These are phyloP conservation scores for Metschnikowia santaceciliae DNA, from an alignment of 805 yeast species.

Conservation along the genomic window DNA sequence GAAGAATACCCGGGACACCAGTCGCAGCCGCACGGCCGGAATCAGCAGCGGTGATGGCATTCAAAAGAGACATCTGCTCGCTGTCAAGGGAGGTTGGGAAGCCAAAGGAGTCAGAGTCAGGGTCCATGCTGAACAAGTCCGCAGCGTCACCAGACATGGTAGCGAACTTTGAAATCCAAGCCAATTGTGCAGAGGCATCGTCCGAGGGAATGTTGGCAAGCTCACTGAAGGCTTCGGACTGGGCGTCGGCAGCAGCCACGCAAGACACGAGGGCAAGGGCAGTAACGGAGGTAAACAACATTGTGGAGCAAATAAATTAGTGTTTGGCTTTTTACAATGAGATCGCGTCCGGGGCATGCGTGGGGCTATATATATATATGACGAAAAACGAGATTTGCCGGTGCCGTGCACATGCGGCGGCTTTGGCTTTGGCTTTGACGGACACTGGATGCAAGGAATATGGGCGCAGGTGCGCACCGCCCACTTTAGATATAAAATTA, in stretches of 20 bases:
- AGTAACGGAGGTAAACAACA: conserved; percentile 4
- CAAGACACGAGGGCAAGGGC: conserved; percentile 4
- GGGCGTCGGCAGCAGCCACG: conserved; percentile 9
- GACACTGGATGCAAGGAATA: too few relatives aligned
- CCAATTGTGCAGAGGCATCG: conserved; percentile 4
- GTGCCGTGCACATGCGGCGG: too few relatives aligned
- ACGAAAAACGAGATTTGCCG: too few relatives aligned
- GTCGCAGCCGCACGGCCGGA: neutral
- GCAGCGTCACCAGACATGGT: neutral
- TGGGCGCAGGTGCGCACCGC: too few relatives aligned
- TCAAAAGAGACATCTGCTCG: neutral
- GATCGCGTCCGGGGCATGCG: neutral
- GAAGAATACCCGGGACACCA: neutral
- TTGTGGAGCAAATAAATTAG: neutral
- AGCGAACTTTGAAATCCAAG: conserved; percentile 4
- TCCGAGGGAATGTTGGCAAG: conserved; percentile 3
- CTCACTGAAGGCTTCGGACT: neutral
- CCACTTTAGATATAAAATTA: too few relatives aligned
- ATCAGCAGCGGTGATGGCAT: neutral
- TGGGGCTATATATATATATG: neutral
- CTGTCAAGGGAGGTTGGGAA: neutral
- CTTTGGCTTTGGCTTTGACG: too few relatives aligned
- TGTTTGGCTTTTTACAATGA: neutral
- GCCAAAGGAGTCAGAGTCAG: neutral
- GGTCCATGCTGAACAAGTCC: neutral